These are phyloP conservation scores for Theileria parva DNA, from an alignment of 169 alveolate genomes.

Conservation along the genomic window DNA sequence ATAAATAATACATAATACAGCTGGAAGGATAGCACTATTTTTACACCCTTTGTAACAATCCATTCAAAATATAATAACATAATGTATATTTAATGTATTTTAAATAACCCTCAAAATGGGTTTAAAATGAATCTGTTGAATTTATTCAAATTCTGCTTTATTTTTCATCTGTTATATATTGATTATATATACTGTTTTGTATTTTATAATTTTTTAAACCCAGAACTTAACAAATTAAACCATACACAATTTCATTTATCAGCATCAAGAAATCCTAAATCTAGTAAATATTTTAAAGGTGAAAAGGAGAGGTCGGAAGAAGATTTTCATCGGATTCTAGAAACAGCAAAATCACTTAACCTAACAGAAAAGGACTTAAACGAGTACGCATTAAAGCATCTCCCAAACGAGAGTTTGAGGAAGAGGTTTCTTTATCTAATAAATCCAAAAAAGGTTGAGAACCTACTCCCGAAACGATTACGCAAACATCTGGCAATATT, in stretches of 20 bases:
- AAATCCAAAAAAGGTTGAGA: slow-evolving; percentile 24
- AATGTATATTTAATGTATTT: background rate
- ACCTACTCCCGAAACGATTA: slow-evolving; percentile 34
- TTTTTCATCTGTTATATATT: background rate
- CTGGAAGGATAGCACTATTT: slow-evolving; percentile 11
- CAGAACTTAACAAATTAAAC: background rate
- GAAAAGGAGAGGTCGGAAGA: slow-evolving; percentile 2
- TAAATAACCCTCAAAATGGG: background rate
- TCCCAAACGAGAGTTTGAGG: slow-evolving; percentile 6
- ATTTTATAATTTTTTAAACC: background rate
- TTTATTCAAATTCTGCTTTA: background rate
- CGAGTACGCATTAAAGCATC: slow-evolving; percentile 7
- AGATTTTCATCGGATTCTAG: slow-evolving; percentile 13
- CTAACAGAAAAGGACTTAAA: slow-evolving; percentile 26
- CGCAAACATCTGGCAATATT: slow-evolving; percentile 14
- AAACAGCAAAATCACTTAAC: slow-evolving; percentile 10
- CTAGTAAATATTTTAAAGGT: slow-evolving; percentile 8
- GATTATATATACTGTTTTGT: background rate
- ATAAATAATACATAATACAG: background rate
- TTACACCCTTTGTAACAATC: background rate
- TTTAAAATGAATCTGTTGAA: background rate
- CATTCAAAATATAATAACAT: background rate
- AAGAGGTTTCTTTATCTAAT: background rate
- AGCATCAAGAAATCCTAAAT: slow-evolving; percentile 5
- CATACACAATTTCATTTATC: background rate